Evolutionary conservation across 2,329 filamentous ascomycete species (phyloP).

Genomic region (Ophiosphaerella herpotricha): DNA sequence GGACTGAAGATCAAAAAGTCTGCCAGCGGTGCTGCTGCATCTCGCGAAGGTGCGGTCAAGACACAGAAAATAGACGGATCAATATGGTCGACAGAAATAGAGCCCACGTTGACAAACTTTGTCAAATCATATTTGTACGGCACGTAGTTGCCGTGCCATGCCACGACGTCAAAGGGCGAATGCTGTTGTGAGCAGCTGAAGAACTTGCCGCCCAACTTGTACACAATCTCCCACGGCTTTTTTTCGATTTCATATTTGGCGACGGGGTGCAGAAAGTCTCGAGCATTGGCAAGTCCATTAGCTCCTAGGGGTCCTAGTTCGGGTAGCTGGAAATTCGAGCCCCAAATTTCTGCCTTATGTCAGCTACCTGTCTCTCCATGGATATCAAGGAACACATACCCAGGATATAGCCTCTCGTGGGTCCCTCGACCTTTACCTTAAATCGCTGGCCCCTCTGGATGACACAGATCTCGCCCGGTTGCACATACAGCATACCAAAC

Average conservation of each 20-base stretch:
- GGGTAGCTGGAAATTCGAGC: constrained; percentile 45
- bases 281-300: constrained; percentile 47
- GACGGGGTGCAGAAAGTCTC: constrained; percentile 74
- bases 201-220: constrained; percentile 66
- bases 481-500: constrained; percentile 73
- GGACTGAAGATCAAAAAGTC: constrained; percentile 70
- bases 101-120: constrained; percentile 75
- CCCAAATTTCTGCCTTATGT: constrained; percentile 42
- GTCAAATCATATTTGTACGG: constrained; percentile 83
- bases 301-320: constrained; percentile 47
- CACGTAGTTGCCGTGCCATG: constrained; percentile 76
- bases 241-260: constrained; percentile 64
- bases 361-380: neutral
- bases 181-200: constrained; percentile 70
- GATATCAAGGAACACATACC: constrained; percentile 39
- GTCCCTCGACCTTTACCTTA: constrained; percentile 68
- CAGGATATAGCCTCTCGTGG: constrained; percentile 73
- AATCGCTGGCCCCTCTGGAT: constrained; percentile 76
- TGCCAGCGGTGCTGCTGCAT: constrained; percentile 65
- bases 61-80: constrained; percentile 79
- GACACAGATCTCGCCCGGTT: constrained; percentile 77
- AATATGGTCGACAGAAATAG: constrained; percentile 75
- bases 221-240: constrained; percentile 51
- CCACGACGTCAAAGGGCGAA: constrained; percentile 77
- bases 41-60: constrained; percentile 61